These are phyloP conservation scores for Naganishia onofrii DNA, from an alignment of 768 basidiomycete species.

Conservation along the genomic window DNA sequence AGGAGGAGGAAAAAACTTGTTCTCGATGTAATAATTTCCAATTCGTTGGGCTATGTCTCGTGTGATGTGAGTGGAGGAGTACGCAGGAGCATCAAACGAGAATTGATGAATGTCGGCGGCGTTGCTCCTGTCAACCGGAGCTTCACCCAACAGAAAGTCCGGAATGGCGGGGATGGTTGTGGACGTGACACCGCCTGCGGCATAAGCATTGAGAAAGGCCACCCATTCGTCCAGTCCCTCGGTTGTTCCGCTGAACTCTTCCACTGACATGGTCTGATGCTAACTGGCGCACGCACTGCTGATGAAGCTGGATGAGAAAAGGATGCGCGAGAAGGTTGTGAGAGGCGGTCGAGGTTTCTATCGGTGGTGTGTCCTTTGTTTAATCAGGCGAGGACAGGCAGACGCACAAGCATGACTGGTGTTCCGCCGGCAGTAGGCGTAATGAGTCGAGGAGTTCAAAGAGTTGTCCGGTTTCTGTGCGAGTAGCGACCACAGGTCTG, in stretches of 20 bases:
- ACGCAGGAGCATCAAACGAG: conserved; percentile 27
- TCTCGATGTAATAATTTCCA: conserved; percentile 29
- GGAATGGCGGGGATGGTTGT: neutral
- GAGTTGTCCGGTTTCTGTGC: too few species aligned
- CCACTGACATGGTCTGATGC: neutral
- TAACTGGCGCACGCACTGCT: neutral
- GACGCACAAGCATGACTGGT: too few species aligned
- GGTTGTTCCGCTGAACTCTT: too few species aligned
- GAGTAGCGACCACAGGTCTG: too few species aligned
- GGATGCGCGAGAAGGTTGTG: neutral
- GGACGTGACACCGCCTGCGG: neutral
- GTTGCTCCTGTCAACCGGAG: neutral
- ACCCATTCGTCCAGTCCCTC: neutral
- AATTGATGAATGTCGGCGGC: neutral
- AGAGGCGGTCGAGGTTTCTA: too few species aligned
- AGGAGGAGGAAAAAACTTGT: conserved; percentile 39
- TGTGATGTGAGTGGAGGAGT: conserved; percentile 22
- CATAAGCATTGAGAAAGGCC: conserved; percentile 2
- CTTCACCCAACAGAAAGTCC: too few species aligned
- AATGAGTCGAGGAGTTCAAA: too few species aligned
- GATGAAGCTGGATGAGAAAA: neutral
- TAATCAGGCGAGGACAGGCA: too few species aligned
- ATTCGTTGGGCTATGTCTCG: conserved; percentile 28
- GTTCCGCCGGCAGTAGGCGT: too few species aligned
- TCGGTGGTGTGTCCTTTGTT: too few species aligned